Conservation (phyloP, 371 early-diverging fungal species). For the Apophysomyces ossiformis region DNA sequence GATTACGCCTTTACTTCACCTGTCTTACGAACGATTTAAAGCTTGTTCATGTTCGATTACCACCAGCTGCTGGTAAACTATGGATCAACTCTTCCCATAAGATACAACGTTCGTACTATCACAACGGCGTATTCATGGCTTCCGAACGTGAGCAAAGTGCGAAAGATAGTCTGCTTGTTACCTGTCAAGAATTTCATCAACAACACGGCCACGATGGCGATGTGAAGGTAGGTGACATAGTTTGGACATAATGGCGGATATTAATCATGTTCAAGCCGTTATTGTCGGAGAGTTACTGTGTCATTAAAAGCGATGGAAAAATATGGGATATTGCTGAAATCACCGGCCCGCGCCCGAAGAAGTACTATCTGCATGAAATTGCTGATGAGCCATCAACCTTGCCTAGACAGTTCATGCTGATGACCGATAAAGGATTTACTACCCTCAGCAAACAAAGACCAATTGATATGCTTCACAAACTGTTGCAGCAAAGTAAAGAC, state of each 20-base stretch:
- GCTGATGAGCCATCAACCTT: conserved; percentile 62
- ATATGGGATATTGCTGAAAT: conserved; percentile 79
- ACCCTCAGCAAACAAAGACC: conserved; percentile 75
- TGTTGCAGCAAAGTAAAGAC: conserved; percentile 34
- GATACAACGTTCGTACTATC: conserved; percentile 68
- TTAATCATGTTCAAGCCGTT: not conserved
- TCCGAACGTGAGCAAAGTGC: conserved; percentile 67
- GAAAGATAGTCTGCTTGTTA: conserved; percentile 65
- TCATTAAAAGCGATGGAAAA: conserved; percentile 65
- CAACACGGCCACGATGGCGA: not conserved
- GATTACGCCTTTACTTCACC: conserved; percentile 79
- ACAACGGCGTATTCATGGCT: conserved; percentile 67
- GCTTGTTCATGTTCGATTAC: conserved; percentile 73
- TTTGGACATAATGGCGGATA: not conserved
- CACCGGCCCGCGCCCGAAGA: conserved; percentile 1
- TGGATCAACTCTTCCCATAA: conserved; percentile 15
- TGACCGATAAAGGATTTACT: conserved; percentile 71
- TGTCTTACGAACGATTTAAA: conserved; percentile 62
- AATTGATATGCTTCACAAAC: conserved; percentile 67
- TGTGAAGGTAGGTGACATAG: not conserved
- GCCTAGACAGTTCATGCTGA: conserved; percentile 68
- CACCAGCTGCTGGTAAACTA: conserved; percentile 45
- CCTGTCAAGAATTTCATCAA: conserved; percentile 8
- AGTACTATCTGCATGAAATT: conserved; percentile 52
- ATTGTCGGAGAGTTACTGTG: conserved; percentile 16